These are phyloP conservation scores for Fraxinus excelsior DNA, from an alignment of 257 asterid genomes.

Conservation along the genomic window DNA sequence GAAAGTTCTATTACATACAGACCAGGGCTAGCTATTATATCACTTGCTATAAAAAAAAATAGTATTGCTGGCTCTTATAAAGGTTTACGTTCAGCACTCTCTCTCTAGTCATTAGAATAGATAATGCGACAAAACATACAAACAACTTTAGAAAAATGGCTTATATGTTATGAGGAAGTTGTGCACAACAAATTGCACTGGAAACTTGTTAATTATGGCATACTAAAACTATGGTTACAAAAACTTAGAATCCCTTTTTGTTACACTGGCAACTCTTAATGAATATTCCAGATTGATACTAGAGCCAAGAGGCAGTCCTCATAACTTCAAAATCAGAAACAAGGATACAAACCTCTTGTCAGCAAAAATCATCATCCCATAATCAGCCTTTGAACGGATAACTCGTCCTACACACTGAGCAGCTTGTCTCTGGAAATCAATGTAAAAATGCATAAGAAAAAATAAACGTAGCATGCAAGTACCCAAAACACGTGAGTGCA, in stretches of 20 bases:
- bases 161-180: no score
- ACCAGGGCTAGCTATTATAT: no score
- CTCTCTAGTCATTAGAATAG: no score
- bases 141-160: no score
- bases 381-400: constrained; percentile 97
- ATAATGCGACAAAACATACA: no score
- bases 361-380: constrained; percentile 99
- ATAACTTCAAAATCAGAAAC: background rate
- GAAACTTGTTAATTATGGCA: background rate
- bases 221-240: background rate
- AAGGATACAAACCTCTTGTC: constrained; percentile 74
- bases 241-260: background rate
- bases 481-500: constrained; percentile 1
- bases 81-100: no score
- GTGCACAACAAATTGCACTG: background rate
- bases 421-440: constrained; percentile 81
- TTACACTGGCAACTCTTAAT: background rate
- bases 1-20: no score
- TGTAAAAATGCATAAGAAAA: background rate
- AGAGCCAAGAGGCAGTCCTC: background rate
- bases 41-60: no score
- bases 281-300: background rate
- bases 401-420: constrained; percentile 99
- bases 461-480: constrained; percentile 1
- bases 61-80: no score